Base-by-base conservation (phyloP, 202 grass and related monocot genomes). In the Carex arenaria region DNA sequence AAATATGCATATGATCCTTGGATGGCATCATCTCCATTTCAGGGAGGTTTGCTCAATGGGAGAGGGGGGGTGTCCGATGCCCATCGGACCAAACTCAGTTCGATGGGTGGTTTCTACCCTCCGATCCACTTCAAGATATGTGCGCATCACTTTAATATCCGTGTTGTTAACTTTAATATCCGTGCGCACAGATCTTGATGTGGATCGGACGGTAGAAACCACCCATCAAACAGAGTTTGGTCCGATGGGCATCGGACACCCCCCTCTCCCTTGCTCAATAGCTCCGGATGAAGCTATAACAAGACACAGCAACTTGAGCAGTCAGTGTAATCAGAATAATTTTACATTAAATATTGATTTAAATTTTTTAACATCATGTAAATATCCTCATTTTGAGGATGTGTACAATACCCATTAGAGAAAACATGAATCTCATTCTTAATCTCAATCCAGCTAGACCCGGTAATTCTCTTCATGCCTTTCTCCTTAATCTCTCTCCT, bases 361-460 rank as follows among this genome's bases (percentile, higher is more conserved):
- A 82, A 34, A 38, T 30, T 38, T 52, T 82, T 10, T 47, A 82
- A 82, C 61, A 82, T 67, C 23, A 34, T n/a, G 49, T 82, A 68
- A 82, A 68, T 68, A 15, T 68, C 43, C 20, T 82, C 61, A 11
- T 45, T 82, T 38, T 82, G 59, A 82, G 26, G 61, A 55, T 82
- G 80, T 18, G 23, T 67, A 67, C 80, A 82, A 57, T 57, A 82
- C 53, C 80, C 62, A 31, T 67, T 67, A 62, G 56, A 83, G 59
- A 87, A 83, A 61, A 79, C 75, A 82, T 88, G 89, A 42, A 94
- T 77, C 66, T 90, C 80, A 66, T 91, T 88, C 23, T 82, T 85
- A 42, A 95, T 89, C 62, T 98, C 92, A 86, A 91, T 94, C 90
- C 92, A 98, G 81, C 95, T 98, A 74, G 86, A 94, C 47, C 95